Evolutionary conservation across 1,284 basidiomycete species (phyloP).

Genomic region (Bjerkandera adusta): DNA sequence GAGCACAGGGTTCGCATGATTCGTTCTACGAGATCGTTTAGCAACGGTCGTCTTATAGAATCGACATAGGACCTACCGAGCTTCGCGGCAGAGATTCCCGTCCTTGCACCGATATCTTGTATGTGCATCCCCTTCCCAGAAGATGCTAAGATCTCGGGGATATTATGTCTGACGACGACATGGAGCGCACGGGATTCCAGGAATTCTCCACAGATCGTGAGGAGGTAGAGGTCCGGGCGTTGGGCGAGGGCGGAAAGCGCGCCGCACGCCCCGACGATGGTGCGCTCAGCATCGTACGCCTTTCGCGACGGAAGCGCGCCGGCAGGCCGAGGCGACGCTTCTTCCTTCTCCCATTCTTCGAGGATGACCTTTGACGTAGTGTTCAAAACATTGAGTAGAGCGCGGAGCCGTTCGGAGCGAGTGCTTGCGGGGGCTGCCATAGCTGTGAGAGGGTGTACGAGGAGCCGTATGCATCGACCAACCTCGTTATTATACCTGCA

Average conservation of each 20-base stretch:
- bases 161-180: constrained; percentile 15
- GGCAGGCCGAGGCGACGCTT: too few species aligned
- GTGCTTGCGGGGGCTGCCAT: too few species aligned
- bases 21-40: constrained; percentile 4
- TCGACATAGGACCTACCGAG: constrained; percentile 8
- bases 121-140: constrained; percentile 14
- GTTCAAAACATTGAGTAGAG: too few species aligned
- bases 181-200: constrained; percentile 18
- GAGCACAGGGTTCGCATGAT: constrained; percentile 15
- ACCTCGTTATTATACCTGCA: too few species aligned
- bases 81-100: constrained; percentile 11
- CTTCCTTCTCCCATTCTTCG: too few species aligned
- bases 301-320: constrained; percentile 10
- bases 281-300: constrained; percentile 14
- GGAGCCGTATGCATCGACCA: too few species aligned
- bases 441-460: too few species aligned
- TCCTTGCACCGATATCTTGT: constrained; percentile 3
- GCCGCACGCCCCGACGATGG: constrained; percentile 15
- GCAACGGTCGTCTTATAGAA: not conserved
- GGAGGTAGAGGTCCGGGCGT: constrained; percentile 14
- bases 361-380: too few species aligned
- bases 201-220: constrained; percentile 16
- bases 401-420: too few species aligned
- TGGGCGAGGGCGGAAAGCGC: constrained; percentile 14
- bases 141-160: constrained; percentile 17